Conservation (phyloP, 805 yeast species). For the Candida xyloterini region DNA sequence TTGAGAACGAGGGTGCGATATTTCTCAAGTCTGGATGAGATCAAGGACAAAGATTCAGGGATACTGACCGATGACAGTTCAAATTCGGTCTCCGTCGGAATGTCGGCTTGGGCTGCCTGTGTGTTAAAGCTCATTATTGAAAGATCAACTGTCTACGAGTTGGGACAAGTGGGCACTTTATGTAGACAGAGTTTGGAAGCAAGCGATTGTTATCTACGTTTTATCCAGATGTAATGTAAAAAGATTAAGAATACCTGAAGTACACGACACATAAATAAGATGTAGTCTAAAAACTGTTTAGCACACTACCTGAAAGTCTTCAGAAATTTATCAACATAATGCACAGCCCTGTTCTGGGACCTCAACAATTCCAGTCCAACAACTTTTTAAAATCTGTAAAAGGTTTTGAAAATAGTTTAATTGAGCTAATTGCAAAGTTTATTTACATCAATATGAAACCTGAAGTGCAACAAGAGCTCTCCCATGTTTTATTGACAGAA, state of each 20-base stretch:
- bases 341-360: background rate
- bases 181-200: no score
- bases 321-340: background rate
- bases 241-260: no score
- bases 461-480: slow-evolving; percentile 95
- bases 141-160: no score
- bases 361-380: background rate
- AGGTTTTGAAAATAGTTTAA: no score
- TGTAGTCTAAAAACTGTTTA: no score
- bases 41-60: slow-evolving; percentile 29
- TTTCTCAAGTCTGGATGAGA: slow-evolving; percentile 29
- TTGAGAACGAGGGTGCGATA: slow-evolving; percentile 25
- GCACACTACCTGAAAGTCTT: background rate
- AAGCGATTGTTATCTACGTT: no score
- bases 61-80: background rate
- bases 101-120: no score
- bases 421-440: no score
- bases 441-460: slow-evolving; percentile 52
- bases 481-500: slow-evolving; percentile 92
- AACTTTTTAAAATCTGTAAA: background rate
- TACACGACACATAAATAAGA: no score
- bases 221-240: no score
- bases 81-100: background rate
- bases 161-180: no score
- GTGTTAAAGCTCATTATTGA: no score